Percentiles rank a stretch among this genome's conserved stretches.
Conservation (phyloP, 2,329 filamentous ascomycete genomes). For the Sordariomycetes sp. region DNA sequence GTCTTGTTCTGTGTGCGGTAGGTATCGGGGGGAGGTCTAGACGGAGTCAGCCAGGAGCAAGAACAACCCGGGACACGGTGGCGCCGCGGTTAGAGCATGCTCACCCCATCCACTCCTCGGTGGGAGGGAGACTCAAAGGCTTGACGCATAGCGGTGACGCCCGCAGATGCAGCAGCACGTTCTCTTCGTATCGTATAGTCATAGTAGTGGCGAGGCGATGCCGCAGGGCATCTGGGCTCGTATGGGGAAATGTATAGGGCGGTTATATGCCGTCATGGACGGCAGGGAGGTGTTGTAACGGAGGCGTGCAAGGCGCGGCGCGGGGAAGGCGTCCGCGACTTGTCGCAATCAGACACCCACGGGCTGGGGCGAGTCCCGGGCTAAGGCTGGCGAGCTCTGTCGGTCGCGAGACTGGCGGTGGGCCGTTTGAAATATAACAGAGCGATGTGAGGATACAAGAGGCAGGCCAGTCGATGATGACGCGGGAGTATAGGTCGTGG, state of each 20-base stretch:
- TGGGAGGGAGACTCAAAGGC: constrained; percentile 67
- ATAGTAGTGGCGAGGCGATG: constrained; percentile 1
- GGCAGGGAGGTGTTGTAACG: background rate
- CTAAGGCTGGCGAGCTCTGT: background rate
- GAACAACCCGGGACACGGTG: background rate
- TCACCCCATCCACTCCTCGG: constrained; percentile 96
- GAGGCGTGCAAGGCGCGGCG: constrained; percentile 2
- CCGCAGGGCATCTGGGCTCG: constrained; percentile 4
- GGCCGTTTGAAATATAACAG: background rate
- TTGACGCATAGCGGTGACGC: constrained; percentile 76
- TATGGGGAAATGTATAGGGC: background rate
- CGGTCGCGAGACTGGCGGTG: background rate
- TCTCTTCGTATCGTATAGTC: constrained; percentile 57
- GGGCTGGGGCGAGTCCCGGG: background rate
- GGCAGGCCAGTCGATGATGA: background rate
- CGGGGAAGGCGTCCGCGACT: constrained; percentile 2
- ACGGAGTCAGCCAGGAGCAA: background rate
- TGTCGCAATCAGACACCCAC: background rate
- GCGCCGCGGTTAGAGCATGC: constrained; percentile 15
- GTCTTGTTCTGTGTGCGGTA: constrained; percentile 6
- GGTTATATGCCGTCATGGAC: background rate
- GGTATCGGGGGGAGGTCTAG: constrained; percentile 3
- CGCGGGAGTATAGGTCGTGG: background rate
- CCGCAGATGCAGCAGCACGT: constrained; percentile 65
- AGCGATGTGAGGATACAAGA: background rate